Evolutionary conservation across 768 basidiomycete species (phyloP), one percentile per base, ranked within the genome.

Genomic region (Sarcodon aspratus): DNA sequence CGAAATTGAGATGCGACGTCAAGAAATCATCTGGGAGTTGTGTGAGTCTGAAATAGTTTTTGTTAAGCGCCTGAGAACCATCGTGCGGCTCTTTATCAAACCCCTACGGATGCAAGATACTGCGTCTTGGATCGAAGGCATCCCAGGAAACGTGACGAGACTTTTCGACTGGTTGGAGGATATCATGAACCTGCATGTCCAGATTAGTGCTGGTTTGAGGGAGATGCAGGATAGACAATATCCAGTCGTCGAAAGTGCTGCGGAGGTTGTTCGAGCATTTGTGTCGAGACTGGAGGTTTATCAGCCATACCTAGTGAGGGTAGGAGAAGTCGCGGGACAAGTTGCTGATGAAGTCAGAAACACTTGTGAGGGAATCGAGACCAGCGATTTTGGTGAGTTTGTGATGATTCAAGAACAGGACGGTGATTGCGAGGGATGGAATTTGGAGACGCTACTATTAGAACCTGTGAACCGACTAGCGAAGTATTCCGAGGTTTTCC

Each of bases 81-180:
- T 88, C 52, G 68, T 91, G 10, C 66, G 71, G n/a, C 63, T 84
- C 6, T 93, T 92, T 60, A 75, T 92, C 31, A 68, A 78, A 5
- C 93, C 92, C 0, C 73, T 96, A 8, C 81, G 88, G 7, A 71
- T 78, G 3, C 78, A 82, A 52, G 74, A 82, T 54, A 80, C 74
- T 44, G 78, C 78, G 46, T 60, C 69, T 1, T 96, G 92, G 89
- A 82, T 95, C 35, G 67, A 78, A 1, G 91, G 91, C 13, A 75
- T 97, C 13, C 90, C 91, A 0, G 52, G 67, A 2, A 74, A 80
- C 34, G 71, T 91, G 10, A 73, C 80, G 1, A 76, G 79, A 9
- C 69, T 92, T 17, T 80, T 97, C 52, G 90, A 93, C 62, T 90
- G 87, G 82, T 66, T 94, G 45, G 90, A 94, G 54, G 88, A 90